These are phyloP conservation scores for Boletus rubescentipes DNA, from an alignment of 768 basidiomycete species.

Conservation along the genomic window DNA sequence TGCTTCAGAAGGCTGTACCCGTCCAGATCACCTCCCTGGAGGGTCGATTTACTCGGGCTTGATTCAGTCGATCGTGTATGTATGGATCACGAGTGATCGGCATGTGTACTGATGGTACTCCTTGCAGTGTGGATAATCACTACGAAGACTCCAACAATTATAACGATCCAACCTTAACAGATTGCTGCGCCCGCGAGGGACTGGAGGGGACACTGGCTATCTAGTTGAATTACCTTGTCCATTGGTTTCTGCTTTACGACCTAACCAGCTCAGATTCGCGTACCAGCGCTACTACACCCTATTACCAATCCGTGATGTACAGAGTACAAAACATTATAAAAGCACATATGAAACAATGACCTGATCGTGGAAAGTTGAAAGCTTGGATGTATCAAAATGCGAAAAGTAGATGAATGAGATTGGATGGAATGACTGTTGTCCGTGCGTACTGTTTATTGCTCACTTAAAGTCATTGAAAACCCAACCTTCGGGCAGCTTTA, in stretches of 20 bases:
- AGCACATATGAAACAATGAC: conserved; percentile 32
- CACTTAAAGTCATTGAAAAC: conserved; percentile 57
- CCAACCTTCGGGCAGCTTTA: conserved; percentile 72
- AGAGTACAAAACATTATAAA: conserved; percentile 34
- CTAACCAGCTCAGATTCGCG: conserved; percentile 24
- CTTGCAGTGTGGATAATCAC: too few species aligned
- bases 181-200: too few species aligned
- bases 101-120: neutral
- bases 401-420: conserved; percentile 29
- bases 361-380: conserved; percentile 15
- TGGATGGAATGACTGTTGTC: conserved; percentile 16
- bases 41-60: conserved; percentile 68
- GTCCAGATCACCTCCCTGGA: conserved; percentile 71
- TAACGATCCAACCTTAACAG: neutral
- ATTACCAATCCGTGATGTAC: conserved; percentile 27
- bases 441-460: conserved; percentile 10
- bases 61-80: conserved; percentile 5
- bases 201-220: neutral
- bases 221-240: neutral
- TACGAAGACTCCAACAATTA: neutral
- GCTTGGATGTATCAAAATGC: conserved; percentile 24
- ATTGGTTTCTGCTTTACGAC: neutral
- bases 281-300: conserved; percentile 31
- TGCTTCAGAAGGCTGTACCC: conserved; percentile 52
- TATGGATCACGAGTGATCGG: too few species aligned